A percentile compares a stretch with the other conserved stretches of the same genome.
Conservation (phyloP, 331 rosid species). For the Phaseolus coccineus region DNA sequence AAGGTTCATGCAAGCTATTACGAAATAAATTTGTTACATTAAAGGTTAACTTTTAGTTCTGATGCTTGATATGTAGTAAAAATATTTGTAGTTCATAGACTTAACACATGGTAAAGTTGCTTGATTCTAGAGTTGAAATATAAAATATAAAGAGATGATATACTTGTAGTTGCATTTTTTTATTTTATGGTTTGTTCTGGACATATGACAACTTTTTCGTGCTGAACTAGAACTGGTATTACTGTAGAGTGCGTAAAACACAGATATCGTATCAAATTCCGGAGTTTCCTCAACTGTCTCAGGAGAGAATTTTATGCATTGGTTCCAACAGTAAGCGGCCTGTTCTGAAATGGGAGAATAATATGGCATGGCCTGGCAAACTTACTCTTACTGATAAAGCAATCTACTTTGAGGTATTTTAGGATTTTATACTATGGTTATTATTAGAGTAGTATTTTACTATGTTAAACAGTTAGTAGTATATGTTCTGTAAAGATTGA, state of each 20-base stretch:
- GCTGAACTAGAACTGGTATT: constrained; percentile 51
- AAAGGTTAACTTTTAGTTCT: constrained; percentile 21
- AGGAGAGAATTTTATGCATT: constrained; percentile 81
- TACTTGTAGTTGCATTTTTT: constrained; percentile 12
- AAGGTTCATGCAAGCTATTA: constrained; percentile 24
- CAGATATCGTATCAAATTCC: constrained; percentile 72
- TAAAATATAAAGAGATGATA: constrained; percentile 20
- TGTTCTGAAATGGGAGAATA: constrained; percentile 94
- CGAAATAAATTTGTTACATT: constrained; percentile 8
- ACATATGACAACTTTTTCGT: constrained; percentile 24
- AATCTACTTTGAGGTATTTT: constrained; percentile 89
- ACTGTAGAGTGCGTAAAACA: constrained; percentile 78
- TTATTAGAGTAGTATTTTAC: neutral
- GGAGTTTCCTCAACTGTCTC: constrained; percentile 62
- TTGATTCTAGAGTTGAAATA: constrained; percentile 13
- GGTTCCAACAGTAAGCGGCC: constrained; percentile 88
- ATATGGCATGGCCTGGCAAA: constrained; percentile 97
- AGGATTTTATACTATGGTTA: constrained; percentile 38
- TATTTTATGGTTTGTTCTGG: constrained; percentile 37
- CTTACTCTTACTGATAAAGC: constrained; percentile 91
- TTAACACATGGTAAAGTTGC: constrained; percentile 4
- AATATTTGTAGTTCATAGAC: constrained; percentile 4
- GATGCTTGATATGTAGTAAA: constrained; percentile 19
- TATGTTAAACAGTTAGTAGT: too few species aligned
- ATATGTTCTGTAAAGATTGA: too few species aligned